phyloP scores from a whole-genome alignment of 768 basidiomycete species.

The Cubamyces lactineus region DNA sequence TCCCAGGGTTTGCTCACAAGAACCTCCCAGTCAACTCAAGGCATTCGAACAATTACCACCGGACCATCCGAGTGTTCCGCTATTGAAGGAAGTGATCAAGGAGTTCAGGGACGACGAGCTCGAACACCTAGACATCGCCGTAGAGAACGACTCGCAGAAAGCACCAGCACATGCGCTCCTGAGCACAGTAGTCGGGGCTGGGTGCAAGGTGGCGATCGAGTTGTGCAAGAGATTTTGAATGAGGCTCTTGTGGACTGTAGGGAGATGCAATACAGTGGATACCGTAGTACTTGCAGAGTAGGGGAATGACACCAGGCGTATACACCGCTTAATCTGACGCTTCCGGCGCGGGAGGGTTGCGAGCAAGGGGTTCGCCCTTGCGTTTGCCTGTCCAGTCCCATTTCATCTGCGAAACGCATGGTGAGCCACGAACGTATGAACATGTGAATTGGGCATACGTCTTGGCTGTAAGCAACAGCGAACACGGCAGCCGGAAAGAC shows the following conservation, averaged over 20 bases:
- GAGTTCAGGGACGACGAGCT: constrained; percentile 96
- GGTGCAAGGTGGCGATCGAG: constrained; percentile 90
- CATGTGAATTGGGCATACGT: constrained; percentile 37
- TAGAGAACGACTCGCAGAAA: constrained; percentile 83
- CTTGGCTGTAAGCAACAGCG: constrained; percentile 45
- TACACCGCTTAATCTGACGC: constrained; percentile 27
- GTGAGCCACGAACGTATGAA: background rate
- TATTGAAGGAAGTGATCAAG: constrained; percentile 69
- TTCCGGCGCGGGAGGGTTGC: constrained; percentile 27
- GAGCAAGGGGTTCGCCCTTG: constrained; percentile 46
- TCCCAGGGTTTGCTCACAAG: background rate
- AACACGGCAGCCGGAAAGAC: constrained; percentile 62
- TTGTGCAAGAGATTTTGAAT: constrained; percentile 77
- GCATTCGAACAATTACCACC: constrained; percentile 65
- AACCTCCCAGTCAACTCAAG: constrained; percentile 69
- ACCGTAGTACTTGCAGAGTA: constrained; percentile 13
- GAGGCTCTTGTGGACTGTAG: constrained; percentile 2
- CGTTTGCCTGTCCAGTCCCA: constrained; percentile 59
- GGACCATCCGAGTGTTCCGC: constrained; percentile 76
- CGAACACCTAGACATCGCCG: constrained; percentile 90
- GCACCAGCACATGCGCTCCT: constrained; percentile 92
- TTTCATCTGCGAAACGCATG: constrained; percentile 46
- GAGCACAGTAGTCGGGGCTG: constrained; percentile 80
- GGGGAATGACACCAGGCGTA: background rate
- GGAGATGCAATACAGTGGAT: constrained; percentile 6